Conservation (phyloP, 1,139 yeast species). For the Candida albicans region DNA sequence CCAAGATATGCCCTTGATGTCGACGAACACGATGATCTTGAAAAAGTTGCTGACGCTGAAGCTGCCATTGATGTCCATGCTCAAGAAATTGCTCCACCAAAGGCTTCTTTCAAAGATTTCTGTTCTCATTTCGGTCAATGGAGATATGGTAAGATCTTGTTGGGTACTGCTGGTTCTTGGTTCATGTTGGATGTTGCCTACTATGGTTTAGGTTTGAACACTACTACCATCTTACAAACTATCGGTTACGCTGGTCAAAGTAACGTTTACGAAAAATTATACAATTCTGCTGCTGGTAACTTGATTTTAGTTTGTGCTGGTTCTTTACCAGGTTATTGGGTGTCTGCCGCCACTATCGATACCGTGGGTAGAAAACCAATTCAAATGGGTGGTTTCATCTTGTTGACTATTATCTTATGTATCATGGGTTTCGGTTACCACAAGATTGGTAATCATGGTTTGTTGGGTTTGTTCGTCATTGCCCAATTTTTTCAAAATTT, state of each 20-base stretch:
- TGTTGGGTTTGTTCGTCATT: constrained; percentile 71
- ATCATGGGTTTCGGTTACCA: constrained; percentile 78
- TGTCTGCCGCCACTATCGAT: constrained; percentile 73
- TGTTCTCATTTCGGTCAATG: constrained; percentile 76
- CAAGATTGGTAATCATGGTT: constrained; percentile 58
- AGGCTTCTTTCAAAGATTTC: constrained; percentile 63
- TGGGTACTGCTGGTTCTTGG: constrained; percentile 98
- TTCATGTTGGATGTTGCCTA: constrained; percentile 93
- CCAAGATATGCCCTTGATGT: constrained; percentile 87
- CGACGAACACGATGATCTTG: constrained; percentile 52
- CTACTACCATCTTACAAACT: constrained; percentile 77
- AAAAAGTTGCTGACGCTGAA: constrained; percentile 59
- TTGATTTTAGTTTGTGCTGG: constrained; percentile 89
- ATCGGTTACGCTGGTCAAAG: constrained; percentile 77
- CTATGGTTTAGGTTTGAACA: constrained; percentile 84
- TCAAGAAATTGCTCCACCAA: constrained; percentile 50
- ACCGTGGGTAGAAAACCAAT: constrained; percentile 78
- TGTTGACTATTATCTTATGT: constrained; percentile 69
- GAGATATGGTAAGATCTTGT: constrained; percentile 79
- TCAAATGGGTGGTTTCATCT: constrained; percentile 70
- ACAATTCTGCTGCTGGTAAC: constrained; percentile 84
- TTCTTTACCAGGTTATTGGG: constrained; percentile 90
- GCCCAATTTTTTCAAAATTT: constrained; percentile 86
- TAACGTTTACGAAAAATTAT: constrained; percentile 62
- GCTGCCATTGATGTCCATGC: constrained; percentile 52